A percentile compares a stretch with the other conserved stretches of the same genome.
Evolutionary conservation across 805 yeast species (phyloP).

Genomic region (Cyberlindnera lachancei): DNA sequence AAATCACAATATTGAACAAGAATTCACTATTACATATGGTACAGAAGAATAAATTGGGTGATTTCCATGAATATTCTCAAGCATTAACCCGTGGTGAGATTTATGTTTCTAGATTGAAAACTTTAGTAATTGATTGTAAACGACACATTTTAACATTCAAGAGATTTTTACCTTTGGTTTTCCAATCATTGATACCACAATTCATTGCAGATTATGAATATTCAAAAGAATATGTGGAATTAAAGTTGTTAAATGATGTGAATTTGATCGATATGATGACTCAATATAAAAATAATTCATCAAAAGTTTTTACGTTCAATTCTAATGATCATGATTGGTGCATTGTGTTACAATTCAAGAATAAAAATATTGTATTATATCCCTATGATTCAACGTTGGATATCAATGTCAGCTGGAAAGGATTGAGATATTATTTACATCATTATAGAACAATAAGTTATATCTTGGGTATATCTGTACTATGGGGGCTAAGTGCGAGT

Average conservation of each 20-base stretch:
- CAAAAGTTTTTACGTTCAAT: no score
- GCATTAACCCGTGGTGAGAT: neutral
- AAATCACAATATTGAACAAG: neutral
- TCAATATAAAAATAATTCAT: no score
- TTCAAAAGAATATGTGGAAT: slow-evolving; percentile 1
- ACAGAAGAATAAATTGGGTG: neutral
- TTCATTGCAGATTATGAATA: slow-evolving; percentile 5
- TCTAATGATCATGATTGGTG: slow-evolving; percentile 8
- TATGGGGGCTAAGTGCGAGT: slow-evolving; percentile 16
- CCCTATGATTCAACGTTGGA: slow-evolving; percentile 13
- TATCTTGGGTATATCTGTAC: slow-evolving; percentile 9
- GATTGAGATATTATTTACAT: slow-evolving; percentile 19
- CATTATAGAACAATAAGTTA: slow-evolving; percentile 19
- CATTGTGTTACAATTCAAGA: slow-evolving; percentile 19
- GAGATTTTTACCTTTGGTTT: slow-evolving; percentile 12
- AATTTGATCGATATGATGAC: slow-evolving; percentile 8
- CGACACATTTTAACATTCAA: slow-evolving; percentile 1
- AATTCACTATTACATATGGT: no score
- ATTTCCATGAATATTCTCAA: neutral
- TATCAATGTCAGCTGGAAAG: slow-evolving; percentile 18
- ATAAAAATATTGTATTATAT: slow-evolving; percentile 10
- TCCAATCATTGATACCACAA: slow-evolving; percentile 16
- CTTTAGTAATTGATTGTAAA: slow-evolving; percentile 14
- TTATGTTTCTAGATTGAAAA: slow-evolving; percentile 12
- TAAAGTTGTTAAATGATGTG: slow-evolving; percentile 11